Conservation (phyloP, 108 stramenopile genomes). For the Tribonema minus region DNA sequence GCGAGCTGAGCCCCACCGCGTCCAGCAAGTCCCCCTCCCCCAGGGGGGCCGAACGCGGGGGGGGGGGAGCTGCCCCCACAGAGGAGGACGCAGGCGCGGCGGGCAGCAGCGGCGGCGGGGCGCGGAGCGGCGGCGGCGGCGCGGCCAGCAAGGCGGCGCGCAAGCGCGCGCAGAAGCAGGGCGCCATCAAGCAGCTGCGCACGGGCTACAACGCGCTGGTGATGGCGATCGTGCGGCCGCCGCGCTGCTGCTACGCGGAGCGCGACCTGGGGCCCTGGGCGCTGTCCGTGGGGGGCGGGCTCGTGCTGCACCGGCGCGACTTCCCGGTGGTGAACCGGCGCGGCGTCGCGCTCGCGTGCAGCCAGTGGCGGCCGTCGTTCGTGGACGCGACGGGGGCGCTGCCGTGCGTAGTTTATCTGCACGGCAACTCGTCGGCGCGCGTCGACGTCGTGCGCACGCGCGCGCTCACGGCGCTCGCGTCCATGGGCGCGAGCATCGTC, state of each 20-base stretch:
- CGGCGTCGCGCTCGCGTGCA: conserved; percentile 42
- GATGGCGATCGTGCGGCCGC: conserved; percentile 30
- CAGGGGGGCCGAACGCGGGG: background rate
- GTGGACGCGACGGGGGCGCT: conserved; percentile 17
- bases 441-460: conserved; percentile 49
- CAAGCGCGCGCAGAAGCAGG: background rate
- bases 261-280: conserved; percentile 18
- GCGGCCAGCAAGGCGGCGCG: background rate
- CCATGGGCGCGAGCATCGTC: conserved; percentile 18
- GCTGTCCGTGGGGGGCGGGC: conserved; percentile 6
- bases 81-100: background rate
- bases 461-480: conserved; percentile 6
- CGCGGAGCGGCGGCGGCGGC: background rate
- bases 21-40: background rate
- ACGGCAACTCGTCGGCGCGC: conserved; percentile 46
- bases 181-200: background rate
- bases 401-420: conserved; percentile 51
- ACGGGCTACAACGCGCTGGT: conserved; percentile 23
- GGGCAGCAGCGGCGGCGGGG: background rate
- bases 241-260: conserved; percentile 11
- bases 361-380: conserved; percentile 48
- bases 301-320: conserved; percentile 31
- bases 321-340: conserved; percentile 42
- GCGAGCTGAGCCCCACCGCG: background rate
- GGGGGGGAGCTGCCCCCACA: no score